These are phyloP conservation scores for Coffea eugenioides DNA, from an alignment of 257 asterid genomes.

Conservation along the genomic window DNA sequence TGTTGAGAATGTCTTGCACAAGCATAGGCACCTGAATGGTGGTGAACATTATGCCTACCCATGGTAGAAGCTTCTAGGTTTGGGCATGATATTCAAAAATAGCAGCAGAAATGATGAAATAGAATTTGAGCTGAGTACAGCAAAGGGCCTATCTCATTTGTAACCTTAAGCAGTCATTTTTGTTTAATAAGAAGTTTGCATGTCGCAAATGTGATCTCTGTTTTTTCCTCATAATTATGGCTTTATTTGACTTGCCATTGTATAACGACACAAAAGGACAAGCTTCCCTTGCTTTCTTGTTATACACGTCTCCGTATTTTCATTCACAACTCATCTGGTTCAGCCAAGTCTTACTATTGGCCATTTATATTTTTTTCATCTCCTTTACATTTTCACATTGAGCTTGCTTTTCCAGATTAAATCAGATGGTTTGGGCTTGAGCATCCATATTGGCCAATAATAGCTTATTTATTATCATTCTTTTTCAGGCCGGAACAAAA, in stretches of 20 bases:
- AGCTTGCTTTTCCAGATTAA: background rate
- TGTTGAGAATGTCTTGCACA: too few relatives aligned
- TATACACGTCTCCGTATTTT: background rate
- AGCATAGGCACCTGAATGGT: background rate
- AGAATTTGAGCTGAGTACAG: background rate
- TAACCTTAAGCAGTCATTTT: background rate
- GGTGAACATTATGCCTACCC: too few relatives aligned
- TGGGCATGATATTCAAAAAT: background rate
- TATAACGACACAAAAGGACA: background rate
- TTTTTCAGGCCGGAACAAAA: conserved; percentile 48
- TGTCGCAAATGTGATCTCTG: background rate
- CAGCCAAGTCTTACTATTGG: background rate
- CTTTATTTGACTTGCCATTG: background rate
- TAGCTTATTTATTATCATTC: background rate
- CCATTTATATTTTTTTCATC: background rate
- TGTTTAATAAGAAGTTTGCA: background rate
- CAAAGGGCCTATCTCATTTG: background rate
- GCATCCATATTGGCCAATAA: background rate
- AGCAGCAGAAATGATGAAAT: background rate
- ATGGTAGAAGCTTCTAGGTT: background rate
- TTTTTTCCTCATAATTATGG: background rate
- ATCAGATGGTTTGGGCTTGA: background rate
- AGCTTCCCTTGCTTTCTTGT: background rate
- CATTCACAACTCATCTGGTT: too few relatives aligned
- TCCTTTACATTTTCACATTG: background rate